phyloP scores from a whole-genome alignment of 2,329 filamentous ascomycete species.

The Herpotrichia juniperi region DNA sequence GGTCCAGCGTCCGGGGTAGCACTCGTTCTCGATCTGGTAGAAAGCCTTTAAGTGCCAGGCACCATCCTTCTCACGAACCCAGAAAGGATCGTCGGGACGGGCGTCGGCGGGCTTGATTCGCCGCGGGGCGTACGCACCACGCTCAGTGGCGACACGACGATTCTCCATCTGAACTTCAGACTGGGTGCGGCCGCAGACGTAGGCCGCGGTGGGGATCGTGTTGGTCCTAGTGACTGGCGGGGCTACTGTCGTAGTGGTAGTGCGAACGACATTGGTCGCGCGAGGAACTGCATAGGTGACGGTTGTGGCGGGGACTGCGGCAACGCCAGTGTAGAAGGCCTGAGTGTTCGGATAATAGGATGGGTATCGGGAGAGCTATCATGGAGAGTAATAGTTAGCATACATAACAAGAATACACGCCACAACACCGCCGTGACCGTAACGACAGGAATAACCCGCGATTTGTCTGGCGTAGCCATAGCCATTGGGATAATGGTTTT shows the following conservation, averaged over 20 bases:
- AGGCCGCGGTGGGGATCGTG: not conserved
- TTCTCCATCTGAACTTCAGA: conserved; percentile 38
- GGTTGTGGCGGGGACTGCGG: conserved; percentile 1
- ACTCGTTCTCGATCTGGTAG: conserved; percentile 47
- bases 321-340: conserved; percentile 31
- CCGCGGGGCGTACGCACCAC: conserved; percentile 37
- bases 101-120: conserved; percentile 42
- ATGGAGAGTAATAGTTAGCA: conserved; percentile 42
- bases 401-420: conserved; percentile 24
- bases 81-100: conserved; percentile 41
- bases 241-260: not conserved
- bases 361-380: too few relatives aligned
- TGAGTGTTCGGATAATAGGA: conserved; percentile 37
- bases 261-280: conserved; percentile 3
- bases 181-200: conserved; percentile 9
- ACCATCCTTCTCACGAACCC: conserved; percentile 45
- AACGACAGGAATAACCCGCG: too few relatives aligned
- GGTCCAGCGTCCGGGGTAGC: conserved; percentile 43
- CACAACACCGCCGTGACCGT: conserved; percentile 22
- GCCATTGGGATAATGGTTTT: conserved; percentile 19
- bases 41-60: conserved; percentile 42
- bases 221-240: not conserved
- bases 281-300: conserved; percentile 8
- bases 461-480: not conserved
- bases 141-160: conserved; percentile 35